Evolutionary conservation across 2,329 filamentous ascomycete species (phyloP).

Genomic region (Neonectria faginata): DNA sequence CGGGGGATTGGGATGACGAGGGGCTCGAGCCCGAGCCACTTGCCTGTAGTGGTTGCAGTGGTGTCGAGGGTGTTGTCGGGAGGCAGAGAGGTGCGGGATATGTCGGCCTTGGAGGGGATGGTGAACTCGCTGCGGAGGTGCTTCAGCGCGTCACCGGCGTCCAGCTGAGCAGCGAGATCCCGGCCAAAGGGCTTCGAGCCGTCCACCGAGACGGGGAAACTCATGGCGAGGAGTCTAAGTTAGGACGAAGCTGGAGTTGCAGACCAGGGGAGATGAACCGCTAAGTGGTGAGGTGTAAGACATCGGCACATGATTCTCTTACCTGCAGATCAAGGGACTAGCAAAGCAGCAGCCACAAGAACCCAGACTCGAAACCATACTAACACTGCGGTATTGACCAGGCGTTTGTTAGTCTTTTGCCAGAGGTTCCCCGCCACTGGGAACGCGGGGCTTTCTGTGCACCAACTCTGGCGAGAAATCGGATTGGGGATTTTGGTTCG

Average conservation of each 20-base stretch:
- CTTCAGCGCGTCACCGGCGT: slow-evolving; percentile 66
- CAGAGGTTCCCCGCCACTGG: background rate
- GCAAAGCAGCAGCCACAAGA: background rate
- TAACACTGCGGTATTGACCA: background rate
- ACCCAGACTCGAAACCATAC: background rate
- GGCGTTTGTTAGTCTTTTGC: background rate
- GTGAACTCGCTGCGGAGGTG: slow-evolving; percentile 74
- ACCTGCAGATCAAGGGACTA: background rate
- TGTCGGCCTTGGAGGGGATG: slow-evolving; percentile 67
- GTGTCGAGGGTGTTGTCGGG: slow-evolving; percentile 2
- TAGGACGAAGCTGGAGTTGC: background rate
- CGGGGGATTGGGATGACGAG: background rate
- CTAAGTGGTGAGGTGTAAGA: background rate
- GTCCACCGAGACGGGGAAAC: slow-evolving; percentile 19
- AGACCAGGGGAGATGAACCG: background rate
- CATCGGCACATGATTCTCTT: background rate
- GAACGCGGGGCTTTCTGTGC: slow-evolving; percentile 1
- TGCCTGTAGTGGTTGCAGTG: slow-evolving; percentile 20
- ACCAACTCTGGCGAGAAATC: background rate
- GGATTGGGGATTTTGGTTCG: slow-evolving; percentile 7
- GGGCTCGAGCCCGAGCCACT: background rate
- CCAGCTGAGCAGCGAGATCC: slow-evolving; percentile 53
- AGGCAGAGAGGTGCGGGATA: slow-evolving; percentile 45
- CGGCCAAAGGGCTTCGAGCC: slow-evolving; percentile 22
- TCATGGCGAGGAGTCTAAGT: slow-evolving; percentile 30